Percentiles rank a stretch among this genome's conserved stretches.
phyloP scores from a whole-genome alignment of 257 asterid species.

The Mentha longifolia region DNA sequence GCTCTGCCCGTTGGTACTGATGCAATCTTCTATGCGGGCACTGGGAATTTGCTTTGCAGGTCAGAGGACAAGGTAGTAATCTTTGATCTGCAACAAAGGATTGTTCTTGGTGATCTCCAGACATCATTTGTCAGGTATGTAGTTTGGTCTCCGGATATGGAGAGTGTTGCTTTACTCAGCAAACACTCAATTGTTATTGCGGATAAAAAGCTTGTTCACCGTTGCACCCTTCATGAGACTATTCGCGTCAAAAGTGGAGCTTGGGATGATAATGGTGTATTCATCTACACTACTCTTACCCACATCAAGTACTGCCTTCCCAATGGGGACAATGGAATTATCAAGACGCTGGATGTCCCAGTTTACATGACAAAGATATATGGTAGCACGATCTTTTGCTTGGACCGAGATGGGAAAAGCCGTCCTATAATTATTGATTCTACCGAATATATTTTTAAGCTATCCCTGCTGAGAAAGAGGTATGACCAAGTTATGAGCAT shows the following conservation, averaged over 20 bases:
- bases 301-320: slow-evolving; percentile 98
- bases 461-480: slow-evolving; percentile 71
- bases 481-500: slow-evolving; percentile 94
- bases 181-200: slow-evolving; percentile 94
- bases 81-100: slow-evolving; percentile 90
- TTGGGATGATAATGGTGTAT: slow-evolving; percentile 98
- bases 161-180: slow-evolving; percentile 88
- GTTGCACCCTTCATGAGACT: slow-evolving; percentile 97
- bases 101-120: slow-evolving; percentile 84
- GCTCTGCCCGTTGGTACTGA: slow-evolving; percentile 76
- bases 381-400: slow-evolving; percentile 85
- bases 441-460: slow-evolving; percentile 84
- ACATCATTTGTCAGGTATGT: slow-evolving; percentile 79
- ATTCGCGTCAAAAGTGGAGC: slow-evolving; percentile 99
- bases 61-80: slow-evolving; percentile 89
- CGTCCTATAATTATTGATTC: slow-evolving; percentile 91
- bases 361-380: slow-evolving; percentile 83
- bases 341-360: slow-evolving; percentile 90
- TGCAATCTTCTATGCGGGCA: slow-evolving; percentile 95
- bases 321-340: slow-evolving; percentile 93
- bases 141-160: slow-evolving; percentile 96
- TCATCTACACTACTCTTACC: slow-evolving; percentile 87
- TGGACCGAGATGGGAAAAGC: slow-evolving; percentile 93
- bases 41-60: slow-evolving; percentile 90
- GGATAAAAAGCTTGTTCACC: slow-evolving; percentile 86